Percentiles rank a stretch among this genome's conserved stretches.
These are phyloP conservation scores for Podaxis sp. DNA, from an alignment of 768 basidiomycete genomes.

Conservation along the genomic window DNA sequence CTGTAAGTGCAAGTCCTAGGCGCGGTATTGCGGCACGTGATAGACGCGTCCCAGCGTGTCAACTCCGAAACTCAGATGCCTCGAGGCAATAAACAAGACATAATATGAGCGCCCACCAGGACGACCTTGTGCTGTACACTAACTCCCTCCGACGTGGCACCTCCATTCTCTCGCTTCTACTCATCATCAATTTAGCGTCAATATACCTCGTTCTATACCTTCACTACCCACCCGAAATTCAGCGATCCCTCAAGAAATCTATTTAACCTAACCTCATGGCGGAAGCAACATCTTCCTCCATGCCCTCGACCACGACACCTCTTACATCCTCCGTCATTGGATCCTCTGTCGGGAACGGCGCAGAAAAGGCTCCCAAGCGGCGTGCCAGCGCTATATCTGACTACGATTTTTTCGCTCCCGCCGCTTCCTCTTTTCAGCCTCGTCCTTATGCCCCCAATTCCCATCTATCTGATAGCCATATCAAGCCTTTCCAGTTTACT, in stretches of 20 bases:
- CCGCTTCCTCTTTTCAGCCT: constrained; percentile 62
- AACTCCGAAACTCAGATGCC: constrained; percentile 27
- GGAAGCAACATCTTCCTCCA: constrained; percentile 10
- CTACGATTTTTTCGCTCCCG: constrained; percentile 58
- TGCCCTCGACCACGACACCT: constrained; percentile 15
- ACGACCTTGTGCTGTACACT: not conserved
- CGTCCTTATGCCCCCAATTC: constrained; percentile 51
- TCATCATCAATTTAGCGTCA: constrained; percentile 2
- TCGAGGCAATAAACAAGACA: constrained; percentile 28
- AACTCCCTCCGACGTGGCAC: constrained; percentile 8
- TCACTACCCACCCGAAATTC: not conserved
- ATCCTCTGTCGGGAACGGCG: constrained; percentile 24
- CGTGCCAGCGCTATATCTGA: constrained; percentile 41
- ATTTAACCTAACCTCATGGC: constrained; percentile 3
- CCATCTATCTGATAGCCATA: constrained; percentile 20
- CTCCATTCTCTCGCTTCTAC: constrained; percentile 6
- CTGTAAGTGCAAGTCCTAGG: not conserved
- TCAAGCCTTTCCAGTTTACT: constrained; percentile 21
- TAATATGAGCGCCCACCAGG: constrained; percentile 13
- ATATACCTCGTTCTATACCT: not conserved
- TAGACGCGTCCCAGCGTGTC: constrained; percentile 32
- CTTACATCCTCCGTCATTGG: constrained; percentile 22
- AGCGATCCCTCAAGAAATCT: not conserved
- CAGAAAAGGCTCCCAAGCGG: constrained; percentile 34
- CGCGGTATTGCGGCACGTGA: constrained; percentile 26